Evolutionary conservation across 140 eudicot species (phyloP).

Genomic region (Bidens hawaiensis): DNA sequence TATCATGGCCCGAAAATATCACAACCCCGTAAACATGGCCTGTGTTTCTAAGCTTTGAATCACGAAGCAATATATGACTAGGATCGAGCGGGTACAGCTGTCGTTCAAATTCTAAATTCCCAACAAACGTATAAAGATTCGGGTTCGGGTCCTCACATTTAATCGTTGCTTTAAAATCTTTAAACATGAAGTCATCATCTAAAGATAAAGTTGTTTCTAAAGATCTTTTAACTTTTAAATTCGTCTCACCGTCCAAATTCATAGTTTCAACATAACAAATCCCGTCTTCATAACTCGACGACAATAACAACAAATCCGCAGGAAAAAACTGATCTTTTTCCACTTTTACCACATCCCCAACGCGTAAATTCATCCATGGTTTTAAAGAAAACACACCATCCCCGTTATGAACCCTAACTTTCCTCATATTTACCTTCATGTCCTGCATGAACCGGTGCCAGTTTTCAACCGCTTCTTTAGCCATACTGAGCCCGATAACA

Average conservation of each 20-base stretch:
- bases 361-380: constrained; percentile 80
- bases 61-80: constrained; percentile 76
- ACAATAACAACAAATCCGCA: constrained; percentile 75
- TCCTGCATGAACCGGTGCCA: constrained; percentile 91
- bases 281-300: constrained; percentile 93
- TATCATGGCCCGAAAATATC: constrained; percentile 82
- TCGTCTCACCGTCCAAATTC: constrained; percentile 97
- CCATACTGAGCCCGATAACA: constrained; percentile 94
- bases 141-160: constrained; percentile 87
- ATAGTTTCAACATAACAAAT: constrained; percentile 95
- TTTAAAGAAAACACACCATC: constrained; percentile 56
- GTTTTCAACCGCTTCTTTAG: constrained; percentile 79
- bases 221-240: constrained; percentile 80
- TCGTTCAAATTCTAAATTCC: constrained; percentile 72
- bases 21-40: constrained; percentile 76
- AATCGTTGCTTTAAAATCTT: constrained; percentile 58
- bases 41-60: constrained; percentile 91
- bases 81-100: constrained; percentile 79
- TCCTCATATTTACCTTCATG: constrained; percentile 83
- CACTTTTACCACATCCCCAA: constrained; percentile 81
- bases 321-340: constrained; percentile 92
- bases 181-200: constrained; percentile 57
- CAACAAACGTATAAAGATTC: constrained; percentile 78
- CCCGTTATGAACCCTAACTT: constrained; percentile 55
- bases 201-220: constrained; percentile 64